A percentile compares a stretch with the other conserved stretches of the same genome.
These are phyloP conservation scores for Podospora tetraspora DNA, from an alignment of 495 filamentous ascomycete species.

Conservation along the genomic window DNA sequence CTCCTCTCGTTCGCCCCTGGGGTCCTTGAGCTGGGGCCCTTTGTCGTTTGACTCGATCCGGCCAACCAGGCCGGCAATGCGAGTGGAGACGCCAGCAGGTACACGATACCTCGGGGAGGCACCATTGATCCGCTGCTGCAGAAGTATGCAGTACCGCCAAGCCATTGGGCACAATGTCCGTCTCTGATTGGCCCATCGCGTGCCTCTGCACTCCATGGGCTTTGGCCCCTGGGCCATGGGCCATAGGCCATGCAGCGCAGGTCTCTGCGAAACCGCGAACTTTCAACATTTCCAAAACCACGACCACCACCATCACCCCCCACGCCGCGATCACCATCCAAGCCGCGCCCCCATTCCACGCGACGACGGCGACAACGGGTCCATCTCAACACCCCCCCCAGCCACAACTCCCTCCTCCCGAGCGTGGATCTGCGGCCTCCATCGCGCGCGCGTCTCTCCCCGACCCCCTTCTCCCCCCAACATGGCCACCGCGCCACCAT, in stretches of 20 bases:
- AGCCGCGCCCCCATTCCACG: background rate
- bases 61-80: background rate
- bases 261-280: background rate
- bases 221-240: background rate
- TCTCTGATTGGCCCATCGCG: background rate
- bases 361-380: background rate
- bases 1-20: background rate
- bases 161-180: background rate
- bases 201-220: background rate
- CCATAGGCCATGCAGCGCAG: background rate
- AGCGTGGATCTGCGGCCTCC: background rate
- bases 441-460: background rate
- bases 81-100: background rate
- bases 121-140: background rate
- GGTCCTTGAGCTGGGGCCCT: background rate
- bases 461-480: conserved; percentile 4
- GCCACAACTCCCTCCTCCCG: background rate
- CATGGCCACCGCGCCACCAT: conserved; percentile 31
- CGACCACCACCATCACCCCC: background rate
- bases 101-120: background rate
- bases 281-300: background rate
- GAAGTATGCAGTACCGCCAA: background rate
- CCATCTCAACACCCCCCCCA: background rate
- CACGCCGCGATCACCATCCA: background rate
- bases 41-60: background rate